Conservation (phyloP, 768 basidiomycete species). For the Mycena maculata region DNA sequence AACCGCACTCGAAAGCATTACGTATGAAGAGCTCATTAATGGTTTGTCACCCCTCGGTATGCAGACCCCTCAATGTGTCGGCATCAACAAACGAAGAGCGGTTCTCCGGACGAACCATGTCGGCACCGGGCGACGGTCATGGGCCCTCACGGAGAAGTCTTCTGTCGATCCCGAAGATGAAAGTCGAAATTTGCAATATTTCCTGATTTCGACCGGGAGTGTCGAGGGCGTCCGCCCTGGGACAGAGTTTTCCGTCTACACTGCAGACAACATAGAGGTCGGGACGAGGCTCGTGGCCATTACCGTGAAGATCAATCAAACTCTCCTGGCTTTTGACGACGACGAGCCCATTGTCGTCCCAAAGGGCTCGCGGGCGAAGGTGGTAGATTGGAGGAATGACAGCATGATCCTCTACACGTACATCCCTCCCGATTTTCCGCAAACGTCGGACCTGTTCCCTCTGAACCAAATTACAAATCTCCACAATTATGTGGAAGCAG, state of each 20-base stretch:
- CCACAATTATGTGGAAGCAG: background rate
- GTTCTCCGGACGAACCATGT: background rate
- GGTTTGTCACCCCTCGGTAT: background rate
- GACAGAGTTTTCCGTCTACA: constrained; percentile 2
- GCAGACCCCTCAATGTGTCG: constrained; percentile 12
- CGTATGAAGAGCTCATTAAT: constrained; percentile 17
- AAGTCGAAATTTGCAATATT: background rate
- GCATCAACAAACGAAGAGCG: background rate
- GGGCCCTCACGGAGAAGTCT: background rate
- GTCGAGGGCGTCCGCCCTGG: constrained; percentile 19
- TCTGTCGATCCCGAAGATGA: background rate
- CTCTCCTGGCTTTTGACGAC: background rate
- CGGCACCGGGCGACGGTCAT: background rate
- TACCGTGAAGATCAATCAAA: constrained; percentile 2
- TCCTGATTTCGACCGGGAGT: background rate
- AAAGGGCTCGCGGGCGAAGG: constrained; percentile 7
- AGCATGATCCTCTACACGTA: background rate
- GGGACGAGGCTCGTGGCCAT: background rate
- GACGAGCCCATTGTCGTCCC: background rate
- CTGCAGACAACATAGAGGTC: background rate
- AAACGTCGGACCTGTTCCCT: background rate
- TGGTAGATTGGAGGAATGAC: background rate
- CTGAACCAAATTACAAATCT: background rate
- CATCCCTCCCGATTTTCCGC: background rate
- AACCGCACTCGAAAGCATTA: background rate